These are phyloP conservation scores for Mrakia gelida DNA, from an alignment of 768 basidiomycete genomes.

Conservation along the genomic window DNA sequence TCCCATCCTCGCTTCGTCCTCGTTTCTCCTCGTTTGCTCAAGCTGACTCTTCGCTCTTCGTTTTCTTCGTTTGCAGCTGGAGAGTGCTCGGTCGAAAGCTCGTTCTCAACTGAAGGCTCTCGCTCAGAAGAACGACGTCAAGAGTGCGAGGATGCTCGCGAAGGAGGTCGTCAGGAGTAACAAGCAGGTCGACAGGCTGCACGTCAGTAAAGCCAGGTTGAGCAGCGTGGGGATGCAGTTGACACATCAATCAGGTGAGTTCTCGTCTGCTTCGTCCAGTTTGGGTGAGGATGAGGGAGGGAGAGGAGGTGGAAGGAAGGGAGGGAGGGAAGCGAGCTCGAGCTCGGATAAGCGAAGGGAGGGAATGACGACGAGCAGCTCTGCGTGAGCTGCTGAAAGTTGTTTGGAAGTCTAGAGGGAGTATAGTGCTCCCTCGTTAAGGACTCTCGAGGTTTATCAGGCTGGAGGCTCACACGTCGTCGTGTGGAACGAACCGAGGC, in stretches of 20 bases:
- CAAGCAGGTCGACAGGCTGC: conserved; percentile 88
- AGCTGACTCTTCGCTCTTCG: background rate
- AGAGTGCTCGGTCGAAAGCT: conserved; percentile 73
- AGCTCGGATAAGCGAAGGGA: background rate
- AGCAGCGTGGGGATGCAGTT: conserved; percentile 87
- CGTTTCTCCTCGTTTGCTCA: background rate
- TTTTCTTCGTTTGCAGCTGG: conserved; percentile 56
- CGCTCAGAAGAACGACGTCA: conserved; percentile 83
- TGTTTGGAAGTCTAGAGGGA: no score
- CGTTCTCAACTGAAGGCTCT: conserved; percentile 77
- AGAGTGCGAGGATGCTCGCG: conserved; percentile 86
- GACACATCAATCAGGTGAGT: conserved; percentile 82
- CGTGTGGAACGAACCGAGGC: no score
- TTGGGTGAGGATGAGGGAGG: background rate
- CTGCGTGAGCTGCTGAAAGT: no score
- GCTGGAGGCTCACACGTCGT: no score
- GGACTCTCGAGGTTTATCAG: no score
- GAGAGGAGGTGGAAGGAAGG: background rate
- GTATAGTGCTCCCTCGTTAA: no score
- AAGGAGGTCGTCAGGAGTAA: conserved; percentile 89
- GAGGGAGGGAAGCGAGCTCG: background rate
- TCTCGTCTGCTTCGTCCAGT: no score
- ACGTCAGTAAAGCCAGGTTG: conserved; percentile 85
- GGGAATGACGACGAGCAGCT: no score
- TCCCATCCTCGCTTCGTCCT: background rate